Base-by-base conservation (phyloP, 2,329 filamentous ascomycete genomes). In the Calonectria pauciramosa region DNA sequence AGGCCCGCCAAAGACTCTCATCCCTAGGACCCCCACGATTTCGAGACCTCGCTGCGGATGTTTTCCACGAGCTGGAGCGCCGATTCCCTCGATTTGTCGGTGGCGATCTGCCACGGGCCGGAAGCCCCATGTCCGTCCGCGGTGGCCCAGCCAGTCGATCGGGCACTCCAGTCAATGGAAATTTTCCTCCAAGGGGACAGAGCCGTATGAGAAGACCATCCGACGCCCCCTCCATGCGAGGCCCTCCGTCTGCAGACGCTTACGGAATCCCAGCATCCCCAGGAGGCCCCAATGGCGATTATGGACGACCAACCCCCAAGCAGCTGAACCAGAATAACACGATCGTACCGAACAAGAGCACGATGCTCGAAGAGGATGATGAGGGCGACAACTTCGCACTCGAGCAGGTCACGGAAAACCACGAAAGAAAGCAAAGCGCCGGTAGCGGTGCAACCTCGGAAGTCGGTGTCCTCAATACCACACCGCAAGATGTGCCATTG, bases 321-420 rank as follows among this genome's bases (percentile, higher is more conserved):
- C 96, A 96, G 47, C 96, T 98, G 78, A 86, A 85, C 63, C 96
- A 98, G 83, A 96, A 94, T 83, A 99, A 98, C 83, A 99, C 96
- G 0, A 98, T 99, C 81, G 94, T 99, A 38, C 97, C 97, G 0
- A 99, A 98, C 83, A 99, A 99, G 86, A 98, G 96, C 81, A 98
- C 95, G 0, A 96, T 99, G 93, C 92, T 99, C 1, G 97, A 99
- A 84, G 97, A 99, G 83, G 96, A 98, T 78, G 96, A 98, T 79
- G 95, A 95, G 77, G 89, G 89, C 65, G 90, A 81, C 60, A 89
- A 91, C 3, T 94, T 94, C 83, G 91, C 90, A 20, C 70, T 81
- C 34, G 82, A 83, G 28, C 77, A 80, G 36, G 76, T 74, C 44
- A 80, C 80, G 30, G 86, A 78, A 72, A 78, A 80, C 26, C 74